Base-by-base conservation (phyloP, 495 filamentous ascomycete genomes). In the Hypoxylon lenormandii region DNA sequence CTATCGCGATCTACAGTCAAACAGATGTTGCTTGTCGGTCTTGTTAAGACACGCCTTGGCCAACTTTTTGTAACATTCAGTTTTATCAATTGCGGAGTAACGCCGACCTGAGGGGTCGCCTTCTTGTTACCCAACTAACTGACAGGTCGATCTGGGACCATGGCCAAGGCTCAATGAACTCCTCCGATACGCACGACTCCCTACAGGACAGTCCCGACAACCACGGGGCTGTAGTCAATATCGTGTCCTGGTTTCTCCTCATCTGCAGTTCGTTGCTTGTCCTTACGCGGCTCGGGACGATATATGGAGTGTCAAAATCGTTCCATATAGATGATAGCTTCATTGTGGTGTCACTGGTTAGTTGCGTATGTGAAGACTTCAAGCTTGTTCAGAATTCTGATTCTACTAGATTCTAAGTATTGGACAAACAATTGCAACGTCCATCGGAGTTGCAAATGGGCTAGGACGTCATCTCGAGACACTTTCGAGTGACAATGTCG, bases 391-490 rank as follows among this genome's bases (percentile, higher is more conserved):
- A 21, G 21, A 3, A 28, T 49, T 40, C 26, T 61, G 42, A 38
- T 33, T 43, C 11, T 60, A 23, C 15, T 30, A 62, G 45, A 18
- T 62, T 2, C 26, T 64, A 11, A 21, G 33, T 45, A 64, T 68
- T 18, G 57, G 52, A 28, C 50, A 69, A 30, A 36, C 64, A 1
- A 64, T 77, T 12, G 73, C 66, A 0, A 51, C 69, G 4, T 69
- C 63, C 2, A 36, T 76, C 21, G 69, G 53, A 7, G 56, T 69
- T 5, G 49, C 48, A 6, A 67, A 62, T 56, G 74, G 74, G 1
- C 55, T 72, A 23, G 76, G 74, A 28, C 58, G 60, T 36, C 74
- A 75, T 48, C 40, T 63, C 15, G 5, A 61, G 6, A 23, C 49
- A 15, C 22, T 72, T 11, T 62, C 45, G 12, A 22, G 26, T 16